phyloP scores from a whole-genome alignment of 176 grass and related monocot species.

The Paspalum vaginatum region DNA sequence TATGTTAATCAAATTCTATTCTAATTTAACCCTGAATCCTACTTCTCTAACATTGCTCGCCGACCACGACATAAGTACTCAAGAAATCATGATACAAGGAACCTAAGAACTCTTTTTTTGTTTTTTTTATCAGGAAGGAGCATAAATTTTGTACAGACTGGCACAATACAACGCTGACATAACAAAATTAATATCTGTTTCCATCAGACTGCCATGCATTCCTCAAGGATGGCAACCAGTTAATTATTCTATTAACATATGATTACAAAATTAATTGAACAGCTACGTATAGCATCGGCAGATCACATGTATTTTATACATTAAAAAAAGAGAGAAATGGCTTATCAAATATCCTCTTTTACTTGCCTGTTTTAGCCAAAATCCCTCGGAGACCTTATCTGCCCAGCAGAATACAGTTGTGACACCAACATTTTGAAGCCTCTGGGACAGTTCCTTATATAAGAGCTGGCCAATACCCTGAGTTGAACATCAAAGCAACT shows the following conservation, averaged over 20 bases:
- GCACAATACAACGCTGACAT: constrained; percentile 7
- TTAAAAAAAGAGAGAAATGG: background rate
- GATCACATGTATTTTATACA: constrained; percentile 2
- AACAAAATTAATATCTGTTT: constrained; percentile 19
- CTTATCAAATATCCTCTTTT: constrained; percentile 1
- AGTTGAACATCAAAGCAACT: constrained; percentile 36
- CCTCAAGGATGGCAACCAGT: background rate
- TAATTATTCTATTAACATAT: no score
- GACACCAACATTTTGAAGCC: constrained; percentile 84
- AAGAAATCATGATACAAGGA: background rate
- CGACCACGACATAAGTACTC: background rate
- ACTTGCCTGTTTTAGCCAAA: constrained; percentile 96
- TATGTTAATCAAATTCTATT: no score
- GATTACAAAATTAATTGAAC: background rate
- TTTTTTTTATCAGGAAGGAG: background rate
- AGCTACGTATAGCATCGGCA: constrained; percentile 5
- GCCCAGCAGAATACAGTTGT: constrained; percentile 85
- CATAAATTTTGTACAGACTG: constrained; percentile 22
- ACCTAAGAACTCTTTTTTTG: background rate
- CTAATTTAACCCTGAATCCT: no score
- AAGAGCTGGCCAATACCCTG: constrained; percentile 80
- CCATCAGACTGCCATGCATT: background rate
- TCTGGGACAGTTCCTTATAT: constrained; percentile 72
- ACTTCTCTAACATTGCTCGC: no score
- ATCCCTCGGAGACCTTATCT: constrained; percentile 78